Evolutionary conservation across 2,329 filamentous ascomycete species (phyloP).

Genomic region (Byssothecium circinans): DNA sequence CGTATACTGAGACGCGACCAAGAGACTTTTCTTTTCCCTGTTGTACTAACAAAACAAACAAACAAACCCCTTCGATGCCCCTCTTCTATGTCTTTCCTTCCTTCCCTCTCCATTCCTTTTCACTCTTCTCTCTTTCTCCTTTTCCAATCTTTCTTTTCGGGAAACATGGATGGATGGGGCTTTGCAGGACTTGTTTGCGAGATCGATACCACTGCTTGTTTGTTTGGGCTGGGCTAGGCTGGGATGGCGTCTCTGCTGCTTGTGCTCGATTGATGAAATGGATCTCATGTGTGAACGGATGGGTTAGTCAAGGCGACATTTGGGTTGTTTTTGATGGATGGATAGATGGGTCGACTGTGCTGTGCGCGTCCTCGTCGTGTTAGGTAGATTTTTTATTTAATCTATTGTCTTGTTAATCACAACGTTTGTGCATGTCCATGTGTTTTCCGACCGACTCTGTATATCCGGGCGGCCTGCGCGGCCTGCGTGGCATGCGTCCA

Average conservation of each 20-base stretch:
- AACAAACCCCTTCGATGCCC: background rate
- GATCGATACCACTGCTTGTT: conserved; percentile 11
- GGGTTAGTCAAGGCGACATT: too few species aligned
- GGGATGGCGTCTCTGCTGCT: background rate
- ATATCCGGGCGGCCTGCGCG: too few species aligned
- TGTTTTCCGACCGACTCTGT: too few species aligned
- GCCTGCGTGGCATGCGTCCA: too few species aligned
- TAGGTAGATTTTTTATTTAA: background rate
- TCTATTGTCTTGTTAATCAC: background rate
- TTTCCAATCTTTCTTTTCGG: too few species aligned
- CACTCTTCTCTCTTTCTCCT: background rate
- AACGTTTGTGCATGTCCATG: too few species aligned
- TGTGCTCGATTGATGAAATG: background rate
- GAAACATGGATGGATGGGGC: background rate
- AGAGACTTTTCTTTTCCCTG: background rate
- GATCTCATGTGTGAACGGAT: conserved; percentile 6
- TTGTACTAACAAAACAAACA: conserved; percentile 7
- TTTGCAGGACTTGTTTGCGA: background rate
- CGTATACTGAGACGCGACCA: conserved; percentile 9
- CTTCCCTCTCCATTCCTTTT: background rate
- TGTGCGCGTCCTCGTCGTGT: conserved; percentile 11
- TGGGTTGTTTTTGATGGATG: too few species aligned
- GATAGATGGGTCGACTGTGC: conserved; percentile 6
- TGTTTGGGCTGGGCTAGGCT: background rate
- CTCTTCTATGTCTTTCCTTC: conserved; percentile 4